Base-by-base conservation (phyloP, 768 basidiomycete genomes). In the Lactarius pseudohatsudake region DNA sequence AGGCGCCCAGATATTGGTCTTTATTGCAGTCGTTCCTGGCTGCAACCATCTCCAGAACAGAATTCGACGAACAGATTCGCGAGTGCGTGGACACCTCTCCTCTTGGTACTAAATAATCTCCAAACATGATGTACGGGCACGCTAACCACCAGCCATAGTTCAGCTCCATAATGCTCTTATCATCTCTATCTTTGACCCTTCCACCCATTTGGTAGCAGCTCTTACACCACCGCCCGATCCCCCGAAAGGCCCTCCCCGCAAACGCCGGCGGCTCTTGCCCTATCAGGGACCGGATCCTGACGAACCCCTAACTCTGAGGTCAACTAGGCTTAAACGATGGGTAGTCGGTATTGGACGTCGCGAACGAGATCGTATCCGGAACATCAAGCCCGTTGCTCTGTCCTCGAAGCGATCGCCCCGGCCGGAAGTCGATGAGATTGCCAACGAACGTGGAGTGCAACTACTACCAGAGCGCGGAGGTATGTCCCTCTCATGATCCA, bases 121-220 rank as follows among this genome's bases (percentile, higher is more conserved):
- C 43, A 28, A 18, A 60, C 41, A 64, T 47, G 4, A 32, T 61
- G 13, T 54, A 64, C 32, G 62, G 69, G n/a, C 36, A 61, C 59
- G 16, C 64, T 57, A 38, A 66, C 28, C 43, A 22, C 32, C 26
- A 13, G 22, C 32, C 40, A 5, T 59, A 88, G 89, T 92, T 34
- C 90, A 91, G 75, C 78, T 92, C 2, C 92, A 94, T 74, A 94
- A 94, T 75, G 86, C 91, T 13, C 81, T 94, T 38, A 86, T 94
- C 41, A 92, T 93, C 36, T 91, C 91, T 2, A 76, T 94, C 18
- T 91, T 93, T 68, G 91, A 91, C 75, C 88, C 89, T 28, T 90
- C 90, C 1, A 85, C 85, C 0, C 85, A 88, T 70, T 85, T 87
- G 70, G 83, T 88, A 50, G 85, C 85, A 50, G 85, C 85, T 2